Base-by-base conservation (phyloP, 2,329 filamentous ascomycete genomes). In the Aspergillus viridinutans region DNA sequence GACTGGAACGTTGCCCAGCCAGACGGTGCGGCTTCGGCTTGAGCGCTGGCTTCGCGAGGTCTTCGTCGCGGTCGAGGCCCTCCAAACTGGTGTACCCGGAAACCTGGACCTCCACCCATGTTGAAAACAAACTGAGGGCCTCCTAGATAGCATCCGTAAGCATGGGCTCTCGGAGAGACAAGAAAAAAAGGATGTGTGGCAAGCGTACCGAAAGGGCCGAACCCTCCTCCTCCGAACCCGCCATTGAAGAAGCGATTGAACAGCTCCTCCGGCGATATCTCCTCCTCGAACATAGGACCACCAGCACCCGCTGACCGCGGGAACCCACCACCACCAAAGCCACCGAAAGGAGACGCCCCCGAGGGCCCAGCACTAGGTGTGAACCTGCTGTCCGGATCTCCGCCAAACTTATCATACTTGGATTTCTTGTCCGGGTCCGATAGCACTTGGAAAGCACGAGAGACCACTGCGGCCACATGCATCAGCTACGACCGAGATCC, bases 201-300 rank as follows among this genome's bases (percentile, higher is more conserved):
- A 25, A 14, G 23, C 74, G 76, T 84, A 78, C 89, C 88, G 69
- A 90, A 87, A 17, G 84, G 83, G 53, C 86, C 86, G 57, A 88
- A 86, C 50, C 84, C 83, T 67, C 82, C 80, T 20, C 79, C 80
- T 63, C 76, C 76, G 64, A 74, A 71, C 8, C 82, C 87, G 45
- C 90, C 92, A 50, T 90, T 90, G 79, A 99, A 99, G 83, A 99
- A 99, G 61, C 93, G 86, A 71, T 93, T 88, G 78, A 99, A 99
- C 81, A 99, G 85, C 75, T 99, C 94, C 75, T 99, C 94, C 0
- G 94, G 92, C 54, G 90, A 96, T 66, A 99, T 90, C 72, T 97
- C 93, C 59, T 94, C 92, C 55, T 94, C 90, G 76, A 89, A 96
- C 81, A 87, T 86, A 17, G 83, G 81, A 35, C 74, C 80, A 28